Evolutionary conservation across 306 rosid genomes (phyloP), one percentile per base, ranked within the genome.

Genomic region (Cicer pinnatifidum): DNA sequence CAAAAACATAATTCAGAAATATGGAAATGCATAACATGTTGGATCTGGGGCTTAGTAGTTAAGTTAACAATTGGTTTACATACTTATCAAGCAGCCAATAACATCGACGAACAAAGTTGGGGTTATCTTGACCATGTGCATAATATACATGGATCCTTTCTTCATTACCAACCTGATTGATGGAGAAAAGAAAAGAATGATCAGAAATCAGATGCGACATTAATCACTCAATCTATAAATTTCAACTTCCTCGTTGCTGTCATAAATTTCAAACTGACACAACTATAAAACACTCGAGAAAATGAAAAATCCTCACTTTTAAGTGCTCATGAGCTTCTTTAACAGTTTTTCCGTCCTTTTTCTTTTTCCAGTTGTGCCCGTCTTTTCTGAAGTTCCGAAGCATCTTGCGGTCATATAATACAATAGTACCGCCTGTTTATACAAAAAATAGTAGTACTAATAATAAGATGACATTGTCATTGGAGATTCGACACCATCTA

Each of bases 241-340:
- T 23, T 43, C 69, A 59, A 56, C 5, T 59, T 11, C 28, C 67
- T 53, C 59, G 46, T 33, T 23, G 52, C 47, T 47, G 23, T 57
- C 46, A 16, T 50, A 33, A 57, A 67, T 45, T 43, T 56, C 17
- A 63, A 54, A 40, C 46, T 76, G 51, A 41, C 57, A 46, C 54
- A 72, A 40, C 41, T 13, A 43, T 12, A 79, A 47, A 23, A 44
- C 72, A 63, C 40, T 44, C 39, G 38, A 54, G 56, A 79, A 82
- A 54, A 56, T 67, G 40, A 75, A 76, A 76, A 66, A 73, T 48
- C 38, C 97, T 90, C 85, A 95, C 99, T 85, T 95, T 95, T 70
- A 95, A 87, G 82, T 95, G 99, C 80, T 95, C 99, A 6, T 95
- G 99, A 58, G 99, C 99, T 87, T 95, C 99, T 83, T 95, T 95